Conservation (phyloP, 148 eudicot genomes). For the Drosera capensis region DNA sequence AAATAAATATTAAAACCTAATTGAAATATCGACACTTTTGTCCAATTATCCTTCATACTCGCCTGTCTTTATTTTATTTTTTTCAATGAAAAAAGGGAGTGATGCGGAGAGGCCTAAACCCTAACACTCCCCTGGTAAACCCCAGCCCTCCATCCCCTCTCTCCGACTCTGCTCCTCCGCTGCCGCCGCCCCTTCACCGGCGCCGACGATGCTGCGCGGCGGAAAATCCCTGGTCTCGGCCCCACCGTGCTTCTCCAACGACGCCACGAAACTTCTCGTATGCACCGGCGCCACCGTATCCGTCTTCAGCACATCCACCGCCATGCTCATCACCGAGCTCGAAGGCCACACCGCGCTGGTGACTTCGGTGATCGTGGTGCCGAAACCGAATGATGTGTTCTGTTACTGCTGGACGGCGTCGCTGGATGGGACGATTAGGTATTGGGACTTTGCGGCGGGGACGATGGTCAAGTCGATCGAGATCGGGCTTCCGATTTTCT, state of each 20-base stretch:
- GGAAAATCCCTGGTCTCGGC: conserved; percentile 64
- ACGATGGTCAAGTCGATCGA: conserved; percentile 57
- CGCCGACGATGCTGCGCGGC: conserved; percentile 40
- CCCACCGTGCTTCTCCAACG: conserved; percentile 71
- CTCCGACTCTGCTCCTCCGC: neutral
- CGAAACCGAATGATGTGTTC: conserved; percentile 37
- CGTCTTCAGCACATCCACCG: conserved; percentile 69
- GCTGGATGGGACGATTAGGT: conserved; percentile 69
- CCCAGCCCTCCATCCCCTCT: too few species aligned
- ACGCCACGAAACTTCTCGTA: conserved; percentile 50
- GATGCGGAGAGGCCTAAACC: too few species aligned
- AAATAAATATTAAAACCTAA: too few species aligned
- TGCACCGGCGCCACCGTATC: conserved; percentile 69
- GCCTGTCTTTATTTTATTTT: too few species aligned
- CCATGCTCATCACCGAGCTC: conserved; percentile 55
- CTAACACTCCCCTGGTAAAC: too few species aligned
- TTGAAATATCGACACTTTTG: too few species aligned
- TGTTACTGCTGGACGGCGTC: conserved; percentile 87
- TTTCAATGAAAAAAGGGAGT: too few species aligned
- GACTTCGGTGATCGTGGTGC: conserved; percentile 61
- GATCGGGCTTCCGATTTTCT: conserved; percentile 45
- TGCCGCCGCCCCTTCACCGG: too few species aligned
- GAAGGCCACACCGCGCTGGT: conserved; percentile 69
- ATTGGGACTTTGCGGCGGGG: conserved; percentile 60
- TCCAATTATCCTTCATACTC: too few species aligned